Conservation (phyloP, 768 basidiomycete genomes). For the Termitomyces sp. region DNA sequence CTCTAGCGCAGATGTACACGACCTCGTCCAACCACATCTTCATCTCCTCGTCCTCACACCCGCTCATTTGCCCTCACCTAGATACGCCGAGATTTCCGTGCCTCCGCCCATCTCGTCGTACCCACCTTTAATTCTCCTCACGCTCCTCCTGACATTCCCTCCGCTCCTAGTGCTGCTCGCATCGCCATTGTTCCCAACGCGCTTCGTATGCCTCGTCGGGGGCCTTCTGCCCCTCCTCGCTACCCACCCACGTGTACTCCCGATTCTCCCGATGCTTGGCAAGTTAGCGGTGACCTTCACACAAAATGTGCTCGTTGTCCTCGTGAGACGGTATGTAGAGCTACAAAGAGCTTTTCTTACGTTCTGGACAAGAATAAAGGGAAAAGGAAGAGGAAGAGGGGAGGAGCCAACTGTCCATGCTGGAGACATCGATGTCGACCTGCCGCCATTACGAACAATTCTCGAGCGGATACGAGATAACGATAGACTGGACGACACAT, state of each 20-base stretch:
- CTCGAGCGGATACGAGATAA: conserved; percentile 53
- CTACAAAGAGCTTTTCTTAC: not conserved
- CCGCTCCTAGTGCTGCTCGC: conserved; percentile 47
- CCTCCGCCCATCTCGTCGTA: conserved; percentile 37
- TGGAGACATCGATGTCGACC: not conserved
- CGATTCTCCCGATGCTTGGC: conserved; percentile 7
- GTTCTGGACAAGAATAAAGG: not conserved
- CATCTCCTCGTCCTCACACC: conserved; percentile 49
- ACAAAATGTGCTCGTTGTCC: not conserved
- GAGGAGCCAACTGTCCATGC: not conserved
- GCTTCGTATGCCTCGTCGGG: conserved; percentile 41
- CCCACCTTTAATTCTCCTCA: conserved; percentile 49
- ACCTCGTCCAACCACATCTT: conserved; percentile 47
- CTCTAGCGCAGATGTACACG: conserved; percentile 59
- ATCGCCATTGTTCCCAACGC: conserved; percentile 46
- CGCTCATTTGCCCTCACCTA: conserved; percentile 35
- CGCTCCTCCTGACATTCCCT: conserved; percentile 44
- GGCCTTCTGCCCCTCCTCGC: conserved; percentile 16
- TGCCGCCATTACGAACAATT: conserved; percentile 19
- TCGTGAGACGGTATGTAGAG: not conserved
- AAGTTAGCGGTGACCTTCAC: not conserved
- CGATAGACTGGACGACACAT: conserved; percentile 58
- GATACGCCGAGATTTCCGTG: conserved; percentile 18
- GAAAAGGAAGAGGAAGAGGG: conserved; percentile 7
- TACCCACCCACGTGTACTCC: conserved; percentile 15